Base-by-base conservation (phyloP, 2,329 filamentous ascomycete genomes). In the Xylariaceae sp. region DNA sequence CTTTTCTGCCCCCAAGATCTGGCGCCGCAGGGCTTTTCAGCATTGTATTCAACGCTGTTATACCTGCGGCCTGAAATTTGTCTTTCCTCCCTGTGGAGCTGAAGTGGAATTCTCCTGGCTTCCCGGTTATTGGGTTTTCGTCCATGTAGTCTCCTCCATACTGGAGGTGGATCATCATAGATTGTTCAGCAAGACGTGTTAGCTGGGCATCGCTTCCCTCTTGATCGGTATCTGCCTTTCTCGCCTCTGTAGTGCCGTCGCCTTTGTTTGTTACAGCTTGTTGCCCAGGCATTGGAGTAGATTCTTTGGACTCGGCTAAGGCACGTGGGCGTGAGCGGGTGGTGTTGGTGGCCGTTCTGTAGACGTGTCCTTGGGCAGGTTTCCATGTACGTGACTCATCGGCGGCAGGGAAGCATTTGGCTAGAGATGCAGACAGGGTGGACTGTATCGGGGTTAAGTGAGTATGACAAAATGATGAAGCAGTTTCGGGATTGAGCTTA, bases 121-220 rank as follows among this genome's bases (percentile, higher is more conserved):
- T 73, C 39, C 82, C 82, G 1, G 80, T 83, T 55, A 85, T 84
- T 34, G 81, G 80, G 53, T 83, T 85, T 62, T 84, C 79, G 63
- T 85, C 79, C 64, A 85, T 77, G 59, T 81, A 85, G 52, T 85
- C 80, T 39, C 79, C 76, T 29, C 80, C 81, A 54, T 77, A 79
- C 50, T 72, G 73, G 63, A 79, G 69, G 53, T 82, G 77, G 33
- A 79, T 70, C 54, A 70, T 64, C 50, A 81, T 75, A 0, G 80
- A 77, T 55, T 83, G 77, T 53, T 83, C 78, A 2, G 80, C 71
- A 3, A 77, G 62, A 12, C 72, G 68, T 4, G 62, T 52, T 48
- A 76, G 12, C 12, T 14, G 12, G 27, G 27, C 69, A 37, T 49
- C 3, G 75, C 61, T 1, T 64, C 67, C 1, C 63, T 56, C 45